A percentile compares a stretch with the other conserved stretches of the same genome.
These are phyloP conservation scores for Vaccinium vitisidaea DNA, from an alignment of 148 eudicot species.

Conservation along the genomic window DNA sequence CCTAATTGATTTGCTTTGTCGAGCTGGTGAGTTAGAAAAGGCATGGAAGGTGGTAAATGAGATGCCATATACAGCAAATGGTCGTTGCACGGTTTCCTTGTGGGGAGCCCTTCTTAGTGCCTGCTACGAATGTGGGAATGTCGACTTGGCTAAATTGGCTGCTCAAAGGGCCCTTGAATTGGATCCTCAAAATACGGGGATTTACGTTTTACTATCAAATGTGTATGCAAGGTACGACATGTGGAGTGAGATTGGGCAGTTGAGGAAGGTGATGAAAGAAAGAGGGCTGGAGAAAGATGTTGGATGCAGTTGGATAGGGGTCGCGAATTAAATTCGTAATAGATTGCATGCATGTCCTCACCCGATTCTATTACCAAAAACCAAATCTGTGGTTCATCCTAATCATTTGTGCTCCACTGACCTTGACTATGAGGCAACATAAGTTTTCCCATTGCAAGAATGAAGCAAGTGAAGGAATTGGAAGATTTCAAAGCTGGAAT, in stretches of 20 bases:
- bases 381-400: not conserved
- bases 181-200: conserved; percentile 58
- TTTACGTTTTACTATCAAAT: conserved; percentile 56
- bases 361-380: not conserved
- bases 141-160: conserved; percentile 55
- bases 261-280: conserved; percentile 50
- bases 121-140: conserved; percentile 54
- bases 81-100: conserved; percentile 36
- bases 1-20: conserved; percentile 60
- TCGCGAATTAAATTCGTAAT: conserved; percentile 17
- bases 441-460: not conserved
- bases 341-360: not conserved
- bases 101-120: conserved; percentile 75
- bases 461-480: not conserved
- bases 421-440: not conserved
- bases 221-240: conserved; percentile 56
- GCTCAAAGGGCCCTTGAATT: conserved; percentile 65
- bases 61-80: conserved; percentile 32
- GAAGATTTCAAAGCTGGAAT: not conserved
- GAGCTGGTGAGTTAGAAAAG: conserved; percentile 73
- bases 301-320: conserved; percentile 44
- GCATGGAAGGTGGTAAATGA: conserved; percentile 55
- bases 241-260: conserved; percentile 55
- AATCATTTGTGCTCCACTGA: not conserved
- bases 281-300: conserved; percentile 63